Evolutionary conservation across 78 protist species (phyloP).

Genomic region (Thecamonas trahens): DNA sequence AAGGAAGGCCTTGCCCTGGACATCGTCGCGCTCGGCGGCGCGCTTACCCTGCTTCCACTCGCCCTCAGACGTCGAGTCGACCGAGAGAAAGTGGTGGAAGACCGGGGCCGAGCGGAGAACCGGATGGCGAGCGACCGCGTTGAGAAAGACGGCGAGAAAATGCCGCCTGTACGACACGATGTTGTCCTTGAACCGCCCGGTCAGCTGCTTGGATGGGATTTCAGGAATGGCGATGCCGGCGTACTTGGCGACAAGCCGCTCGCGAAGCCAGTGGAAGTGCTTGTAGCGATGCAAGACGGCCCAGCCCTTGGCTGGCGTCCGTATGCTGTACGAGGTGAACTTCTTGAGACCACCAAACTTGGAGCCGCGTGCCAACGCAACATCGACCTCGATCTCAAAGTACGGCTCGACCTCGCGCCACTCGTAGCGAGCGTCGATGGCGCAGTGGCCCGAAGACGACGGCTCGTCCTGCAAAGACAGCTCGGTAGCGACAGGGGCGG

Average conservation of each 20-base stretch:
- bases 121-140: not conserved
- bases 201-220: not conserved
- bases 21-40: not conserved
- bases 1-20: too few relatives aligned
- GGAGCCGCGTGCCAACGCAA: too few relatives aligned
- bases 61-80: not conserved
- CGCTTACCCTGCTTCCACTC: slow-evolving; percentile 3
- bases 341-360: not conserved
- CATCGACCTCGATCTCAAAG: too few relatives aligned
- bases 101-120: not conserved
- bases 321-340: not conserved
- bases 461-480: too few relatives aligned
- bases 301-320: not conserved
- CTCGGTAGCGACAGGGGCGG: too few relatives aligned
- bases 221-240: not conserved
- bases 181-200: not conserved
- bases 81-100: not conserved
- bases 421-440: too few relatives aligned
- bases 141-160: not conserved
- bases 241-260: not conserved
- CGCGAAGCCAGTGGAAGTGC: slow-evolving; percentile 2
- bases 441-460: too few relatives aligned
- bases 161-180: not conserved
- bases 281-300: not conserved
- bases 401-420: too few relatives aligned